phyloP scores from a whole-genome alignment of 805 yeast genomes.

The Saturnispora halmiae region DNA sequence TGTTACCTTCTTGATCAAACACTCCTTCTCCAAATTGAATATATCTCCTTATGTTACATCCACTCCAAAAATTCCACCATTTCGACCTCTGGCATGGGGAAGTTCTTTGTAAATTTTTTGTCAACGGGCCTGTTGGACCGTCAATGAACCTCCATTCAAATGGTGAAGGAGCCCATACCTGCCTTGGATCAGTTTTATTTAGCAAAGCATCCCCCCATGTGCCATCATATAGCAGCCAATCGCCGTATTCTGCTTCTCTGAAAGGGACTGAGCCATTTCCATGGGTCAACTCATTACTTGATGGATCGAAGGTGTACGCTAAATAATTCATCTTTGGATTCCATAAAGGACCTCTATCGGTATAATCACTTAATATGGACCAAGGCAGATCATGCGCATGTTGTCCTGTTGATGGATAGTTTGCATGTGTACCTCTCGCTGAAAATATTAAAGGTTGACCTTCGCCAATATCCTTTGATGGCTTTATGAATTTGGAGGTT shows the following conservation, averaged over 20 bases:
- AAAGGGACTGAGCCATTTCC: slow-evolving; percentile 40
- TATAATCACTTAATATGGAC: slow-evolving; percentile 81
- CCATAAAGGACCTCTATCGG: slow-evolving; percentile 95
- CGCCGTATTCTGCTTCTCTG: slow-evolving; percentile 46
- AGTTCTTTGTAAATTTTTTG: slow-evolving; percentile 60
- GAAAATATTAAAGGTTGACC: slow-evolving; percentile 70
- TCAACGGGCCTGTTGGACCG: slow-evolving; percentile 88
- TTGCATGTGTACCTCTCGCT: slow-evolving; percentile 96
- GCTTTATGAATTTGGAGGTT: slow-evolving; percentile 25
- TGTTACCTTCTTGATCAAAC: slow-evolving; percentile 75
- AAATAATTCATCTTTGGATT: slow-evolving; percentile 77
- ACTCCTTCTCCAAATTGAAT: slow-evolving; percentile 74
- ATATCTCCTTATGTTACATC: slow-evolving; percentile 69
- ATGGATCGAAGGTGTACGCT: slow-evolving; percentile 53
- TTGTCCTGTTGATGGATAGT: slow-evolving; percentile 92
- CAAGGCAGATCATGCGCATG: slow-evolving; percentile 94
- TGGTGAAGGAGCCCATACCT: slow-evolving; percentile 75
- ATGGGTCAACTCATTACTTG: slow-evolving; percentile 38
- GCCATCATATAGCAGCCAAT: slow-evolving; percentile 77
- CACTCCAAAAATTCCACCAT: slow-evolving; percentile 87
- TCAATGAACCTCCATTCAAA: slow-evolving; percentile 86
- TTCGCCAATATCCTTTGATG: slow-evolving; percentile 20
- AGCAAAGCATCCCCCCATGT: slow-evolving; percentile 87
- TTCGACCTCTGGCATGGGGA: slow-evolving; percentile 76
- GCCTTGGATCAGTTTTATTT: slow-evolving; percentile 62